Percentiles rank a stretch among this genome's conserved stretches.
phyloP scores from a whole-genome alignment of 2,329 filamentous ascomycete genomes.

The Aspergillus chevalieri region DNA sequence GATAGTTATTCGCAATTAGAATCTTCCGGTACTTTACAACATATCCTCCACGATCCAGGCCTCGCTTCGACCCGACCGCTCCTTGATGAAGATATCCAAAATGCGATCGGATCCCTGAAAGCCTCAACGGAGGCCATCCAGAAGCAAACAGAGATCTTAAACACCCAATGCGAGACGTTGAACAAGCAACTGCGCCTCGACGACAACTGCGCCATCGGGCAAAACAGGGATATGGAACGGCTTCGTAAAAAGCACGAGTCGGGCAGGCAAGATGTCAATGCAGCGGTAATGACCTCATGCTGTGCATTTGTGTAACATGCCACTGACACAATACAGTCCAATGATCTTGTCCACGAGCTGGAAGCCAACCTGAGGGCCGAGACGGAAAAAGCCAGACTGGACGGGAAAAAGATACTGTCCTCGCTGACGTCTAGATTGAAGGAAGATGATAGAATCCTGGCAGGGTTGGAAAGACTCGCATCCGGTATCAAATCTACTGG shows the following conservation, averaged over 20 bases:
- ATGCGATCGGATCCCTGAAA: conserved; percentile 30
- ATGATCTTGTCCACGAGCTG: conserved; percentile 29
- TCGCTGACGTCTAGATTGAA: conserved; percentile 27
- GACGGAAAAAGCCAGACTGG: conserved; percentile 24
- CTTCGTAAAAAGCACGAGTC: conserved; percentile 31
- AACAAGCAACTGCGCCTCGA: conserved; percentile 19
- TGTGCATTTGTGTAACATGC: background rate
- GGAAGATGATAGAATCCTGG: conserved; percentile 31
- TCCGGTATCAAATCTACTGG: conserved; percentile 22
- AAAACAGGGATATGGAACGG: conserved; percentile 21
- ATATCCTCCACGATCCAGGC: conserved; percentile 21
- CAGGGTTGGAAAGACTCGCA: conserved; percentile 23
- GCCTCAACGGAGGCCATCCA: conserved; percentile 31
- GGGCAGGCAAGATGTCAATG: conserved; percentile 27
- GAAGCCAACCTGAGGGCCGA: conserved; percentile 24
- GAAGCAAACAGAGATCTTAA: conserved; percentile 28
- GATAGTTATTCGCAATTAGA: conserved; percentile 31
- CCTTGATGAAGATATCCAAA: conserved; percentile 33
- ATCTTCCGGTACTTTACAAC: conserved; percentile 22
- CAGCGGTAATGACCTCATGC: conserved; percentile 23
- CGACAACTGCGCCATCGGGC: conserved; percentile 17
- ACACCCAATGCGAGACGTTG: conserved; percentile 26
- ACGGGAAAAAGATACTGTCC: conserved; percentile 30
- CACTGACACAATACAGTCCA: conserved; percentile 24
- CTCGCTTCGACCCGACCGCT: conserved; percentile 30